These are phyloP conservation scores for Oryza brachyantha DNA, from an alignment of 176 grass and related monocot genomes.

Conservation along the genomic window DNA sequence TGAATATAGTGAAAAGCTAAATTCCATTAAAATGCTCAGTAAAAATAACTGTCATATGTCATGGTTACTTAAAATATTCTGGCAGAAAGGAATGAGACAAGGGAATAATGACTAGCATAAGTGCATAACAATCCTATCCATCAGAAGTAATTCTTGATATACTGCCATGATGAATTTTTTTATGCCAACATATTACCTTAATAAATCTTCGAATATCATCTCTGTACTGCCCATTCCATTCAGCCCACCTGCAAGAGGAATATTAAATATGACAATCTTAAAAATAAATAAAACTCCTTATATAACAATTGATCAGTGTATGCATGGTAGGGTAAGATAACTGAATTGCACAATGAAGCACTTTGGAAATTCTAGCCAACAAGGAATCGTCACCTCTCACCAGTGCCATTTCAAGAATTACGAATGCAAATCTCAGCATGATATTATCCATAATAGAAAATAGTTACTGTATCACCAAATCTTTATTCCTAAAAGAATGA, in stretches of 20 bases:
- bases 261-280: slow-evolving; percentile 5
- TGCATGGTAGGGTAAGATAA: neutral
- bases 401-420: neutral
- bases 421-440: neutral
- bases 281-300: slow-evolving; percentile 6
- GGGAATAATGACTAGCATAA: neutral
- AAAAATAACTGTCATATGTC: neutral
- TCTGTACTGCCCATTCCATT: slow-evolving; percentile 97
- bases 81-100: neutral
- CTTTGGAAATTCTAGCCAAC: slow-evolving; percentile 15
- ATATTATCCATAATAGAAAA: slow-evolving; percentile 12
- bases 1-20: neutral
- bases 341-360: neutral
- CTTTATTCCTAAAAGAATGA: neutral
- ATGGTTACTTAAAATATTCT: neutral
- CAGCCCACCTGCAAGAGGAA: slow-evolving; percentile 79
- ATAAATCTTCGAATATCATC: slow-evolving; percentile 92
- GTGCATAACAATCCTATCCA: neutral
- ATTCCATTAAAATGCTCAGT: neutral
- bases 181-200: slow-evolving; percentile 50
- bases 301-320: neutral
- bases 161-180: neutral
- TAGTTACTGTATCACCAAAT: slow-evolving; percentile 19
- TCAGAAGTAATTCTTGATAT: neutral
- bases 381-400: neutral